These are phyloP conservation scores for Botrytis fabae DNA, from an alignment of 2,329 filamentous ascomycete genomes.

Conservation along the genomic window DNA sequence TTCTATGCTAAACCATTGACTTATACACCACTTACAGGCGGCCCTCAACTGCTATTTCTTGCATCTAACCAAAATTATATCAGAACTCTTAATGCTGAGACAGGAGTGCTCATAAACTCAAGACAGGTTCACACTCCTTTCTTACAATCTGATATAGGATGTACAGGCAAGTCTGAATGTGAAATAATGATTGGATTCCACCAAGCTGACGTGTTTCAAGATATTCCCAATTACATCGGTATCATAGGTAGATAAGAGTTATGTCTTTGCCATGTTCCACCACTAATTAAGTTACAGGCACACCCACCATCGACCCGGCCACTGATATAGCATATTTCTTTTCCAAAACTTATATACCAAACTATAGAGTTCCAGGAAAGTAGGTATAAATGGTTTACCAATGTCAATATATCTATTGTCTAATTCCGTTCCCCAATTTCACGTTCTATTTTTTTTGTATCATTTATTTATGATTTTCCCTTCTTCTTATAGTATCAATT, in stretches of 20 bases:
- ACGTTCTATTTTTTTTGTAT: neutral
- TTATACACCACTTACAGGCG: slow-evolving; percentile 51
- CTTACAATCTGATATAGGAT: slow-evolving; percentile 49
- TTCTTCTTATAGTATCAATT: neutral
- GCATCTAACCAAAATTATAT: slow-evolving; percentile 60
- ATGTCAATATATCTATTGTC: neutral
- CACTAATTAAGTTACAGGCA: slow-evolving; percentile 6
- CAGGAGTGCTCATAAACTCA: slow-evolving; percentile 50
- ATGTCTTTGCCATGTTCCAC: too few relatives aligned
- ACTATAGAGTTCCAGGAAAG: slow-evolving; percentile 15
- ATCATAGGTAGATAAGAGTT: slow-evolving; percentile 23
- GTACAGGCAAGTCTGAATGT: slow-evolving; percentile 28
- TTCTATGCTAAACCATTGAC: slow-evolving; percentile 54
- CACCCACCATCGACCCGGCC: slow-evolving; percentile 29
- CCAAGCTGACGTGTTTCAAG: neutral
- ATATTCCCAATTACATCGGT: slow-evolving; percentile 30
- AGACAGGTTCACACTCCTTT: slow-evolving; percentile 53
- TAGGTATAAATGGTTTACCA: neutral
- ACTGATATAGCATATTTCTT: slow-evolving; percentile 32
- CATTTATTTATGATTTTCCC: neutral
- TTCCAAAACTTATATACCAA: slow-evolving; percentile 30
- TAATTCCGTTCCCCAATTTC: neutral
- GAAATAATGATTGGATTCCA: neutral
- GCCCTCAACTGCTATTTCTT: slow-evolving; percentile 55
- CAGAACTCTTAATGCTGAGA: slow-evolving; percentile 57